These are phyloP conservation scores for Taxawa tesnikishii DNA, from an alignment of 2,329 filamentous ascomycete genomes.

Conservation along the genomic window DNA sequence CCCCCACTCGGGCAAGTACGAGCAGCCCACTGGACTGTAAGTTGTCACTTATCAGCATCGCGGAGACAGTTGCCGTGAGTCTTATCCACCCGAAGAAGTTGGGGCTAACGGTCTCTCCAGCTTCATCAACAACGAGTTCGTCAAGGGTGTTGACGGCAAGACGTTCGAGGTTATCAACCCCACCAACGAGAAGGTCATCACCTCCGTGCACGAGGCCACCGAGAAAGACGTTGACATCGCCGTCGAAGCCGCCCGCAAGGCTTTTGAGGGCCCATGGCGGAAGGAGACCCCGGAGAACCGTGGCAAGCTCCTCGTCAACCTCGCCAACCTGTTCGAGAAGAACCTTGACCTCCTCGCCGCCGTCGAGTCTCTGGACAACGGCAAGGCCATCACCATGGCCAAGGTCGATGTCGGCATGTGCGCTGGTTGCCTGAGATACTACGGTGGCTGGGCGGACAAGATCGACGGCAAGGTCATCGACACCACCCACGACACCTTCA, in stretches of 20 bases:
- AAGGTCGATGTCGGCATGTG: constrained; percentile 61
- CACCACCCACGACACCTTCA: constrained; percentile 64
- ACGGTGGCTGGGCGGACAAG: constrained; percentile 87
- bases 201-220: constrained; percentile 69
- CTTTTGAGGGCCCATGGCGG: constrained; percentile 63
- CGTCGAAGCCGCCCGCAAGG: constrained; percentile 73
- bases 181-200: constrained; percentile 70
- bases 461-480: constrained; percentile 79
- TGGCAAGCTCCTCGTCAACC: constrained; percentile 57
- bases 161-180: constrained; percentile 91
- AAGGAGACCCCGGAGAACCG: constrained; percentile 58
- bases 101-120: constrained; percentile 26
- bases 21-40: constrained; percentile 42
- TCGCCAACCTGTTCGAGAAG: constrained; percentile 70
- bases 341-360: constrained; percentile 64
- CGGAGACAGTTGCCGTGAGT: background rate
- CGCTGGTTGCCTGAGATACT: constrained; percentile 66
- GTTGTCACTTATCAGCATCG: constrained; percentile 14
- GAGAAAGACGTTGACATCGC: constrained; percentile 78
- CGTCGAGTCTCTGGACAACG: constrained; percentile 80
- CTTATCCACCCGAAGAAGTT: background rate
- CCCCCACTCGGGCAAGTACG: constrained; percentile 51
- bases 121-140: constrained; percentile 90
- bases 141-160: constrained; percentile 72
- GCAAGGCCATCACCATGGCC: constrained; percentile 67